Evolutionary conservation across 2,329 filamentous ascomycete genomes (phyloP).

Genomic region (Exophiala dermatitidis): DNA sequence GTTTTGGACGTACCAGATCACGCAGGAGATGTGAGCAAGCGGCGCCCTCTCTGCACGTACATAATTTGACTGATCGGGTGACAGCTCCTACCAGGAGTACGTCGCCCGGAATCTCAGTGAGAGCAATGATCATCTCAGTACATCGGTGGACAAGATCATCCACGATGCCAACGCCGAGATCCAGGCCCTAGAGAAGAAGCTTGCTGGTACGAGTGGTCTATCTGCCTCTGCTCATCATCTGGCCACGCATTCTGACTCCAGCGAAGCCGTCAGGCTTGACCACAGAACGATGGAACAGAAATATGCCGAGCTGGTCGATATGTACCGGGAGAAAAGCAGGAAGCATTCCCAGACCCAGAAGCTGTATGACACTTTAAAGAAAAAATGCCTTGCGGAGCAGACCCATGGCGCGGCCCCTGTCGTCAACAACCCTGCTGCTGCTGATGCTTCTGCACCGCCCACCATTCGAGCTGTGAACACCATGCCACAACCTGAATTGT

Average conservation of each 20-base stretch:
- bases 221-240: constrained; percentile 1
- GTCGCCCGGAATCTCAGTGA: constrained; percentile 64
- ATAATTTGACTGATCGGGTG: constrained; percentile 2
- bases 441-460: constrained; percentile 22
- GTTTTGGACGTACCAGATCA: constrained; percentile 82
- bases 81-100: constrained; percentile 68
- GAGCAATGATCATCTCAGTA: constrained; percentile 59
- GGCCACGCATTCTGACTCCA: constrained; percentile 28
- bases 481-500: constrained; percentile 15
- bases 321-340: constrained; percentile 63
- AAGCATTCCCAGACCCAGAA: constrained; percentile 62
- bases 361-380: constrained; percentile 51
- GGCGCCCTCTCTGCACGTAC: background rate
- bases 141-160: constrained; percentile 64
- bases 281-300: constrained; percentile 60
- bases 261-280: constrained; percentile 51
- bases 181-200: constrained; percentile 55
- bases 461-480: constrained; percentile 36
- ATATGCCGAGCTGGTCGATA: constrained; percentile 62
- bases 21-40: constrained; percentile 63
- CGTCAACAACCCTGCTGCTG: constrained; percentile 42
- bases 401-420: constrained; percentile 46
- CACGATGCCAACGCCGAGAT: constrained; percentile 70
- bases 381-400: constrained; percentile 47
- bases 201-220: constrained; percentile 45